Evolutionary conservation across 768 basidiomycete species (phyloP), one percentile per base, ranked within the genome.

Genomic region (Boletus speciosus): DNA sequence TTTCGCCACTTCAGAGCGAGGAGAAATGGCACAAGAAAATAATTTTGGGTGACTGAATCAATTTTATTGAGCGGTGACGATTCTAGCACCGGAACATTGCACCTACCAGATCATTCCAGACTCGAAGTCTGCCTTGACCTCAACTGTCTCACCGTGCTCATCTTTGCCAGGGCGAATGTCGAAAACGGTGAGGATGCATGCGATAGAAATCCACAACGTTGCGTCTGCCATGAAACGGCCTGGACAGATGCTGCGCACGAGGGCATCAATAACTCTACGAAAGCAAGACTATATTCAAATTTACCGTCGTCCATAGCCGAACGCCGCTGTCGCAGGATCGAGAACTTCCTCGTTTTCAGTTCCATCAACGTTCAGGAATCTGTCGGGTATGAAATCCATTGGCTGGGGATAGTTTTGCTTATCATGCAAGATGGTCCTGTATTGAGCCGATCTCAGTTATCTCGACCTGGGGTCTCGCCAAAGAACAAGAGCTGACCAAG

Each of bases 201-300:
- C 67, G 25, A 68, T 66, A 14, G 67, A 68, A 35, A 68, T 70
- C 61, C 71, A 73, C 40, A 78, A 49, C 25, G 71, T 74, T 0
- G 73, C 65, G 25, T 78, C 74, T 5, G 76, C 78, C 55, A 81
- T 69, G 55, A 75, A 65, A 41, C 71, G 67, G 4, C 79, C 80
- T 11, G 79, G 76, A 49, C 78, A 79, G 6, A 75, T 65, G 10
- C 67, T 68, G 10, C 12, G n/a, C 7, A 34, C 16, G 38, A n/a
- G 9, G 9, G 1, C 27, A n/a, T 65, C 31, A 60, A 15, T 3
- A 36, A 34, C 38, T 31, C 32, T n/a, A 38, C 11, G 37, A 15
- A 8, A n/a, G 5, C 2, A 27, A 42, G 19, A 27, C 1, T 8
- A 29, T 27, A 39, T 32, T 48, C 16, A 16, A 47, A 50, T 27